A percentile compares a stretch with the other conserved stretches of the same genome.
phyloP scores from a whole-genome alignment of 2,329 filamentous ascomycete genomes.

The Sporothrix curviconia region DNA sequence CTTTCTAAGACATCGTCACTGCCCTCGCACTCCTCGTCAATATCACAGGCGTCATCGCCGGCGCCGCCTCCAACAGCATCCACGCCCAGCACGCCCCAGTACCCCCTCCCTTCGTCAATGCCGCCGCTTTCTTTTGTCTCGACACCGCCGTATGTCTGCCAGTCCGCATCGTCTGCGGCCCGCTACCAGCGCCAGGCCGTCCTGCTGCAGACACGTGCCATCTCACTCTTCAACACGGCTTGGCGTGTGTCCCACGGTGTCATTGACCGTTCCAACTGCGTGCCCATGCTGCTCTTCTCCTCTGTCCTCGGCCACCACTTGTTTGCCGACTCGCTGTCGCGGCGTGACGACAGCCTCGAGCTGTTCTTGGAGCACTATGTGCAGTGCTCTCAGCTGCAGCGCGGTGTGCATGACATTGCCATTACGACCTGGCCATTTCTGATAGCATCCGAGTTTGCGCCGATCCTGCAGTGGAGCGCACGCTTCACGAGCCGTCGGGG shows the following conservation, averaged over 20 bases:
- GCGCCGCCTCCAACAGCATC: not conserved
- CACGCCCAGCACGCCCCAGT: too few species aligned
- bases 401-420: slow-evolving; percentile 22
- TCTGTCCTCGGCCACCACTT: slow-evolving; percentile 29
- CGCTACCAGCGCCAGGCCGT: slow-evolving; percentile 23
- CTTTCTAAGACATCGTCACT: not conserved
- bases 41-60: not conserved
- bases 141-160: not conserved
- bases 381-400: slow-evolving; percentile 24
- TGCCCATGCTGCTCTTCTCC: slow-evolving; percentile 30
- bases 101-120: not conserved
- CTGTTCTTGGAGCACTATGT: slow-evolving; percentile 27
- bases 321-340: slow-evolving; percentile 28
- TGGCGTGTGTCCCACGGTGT: slow-evolving; percentile 18
- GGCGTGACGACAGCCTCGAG: slow-evolving; percentile 21
- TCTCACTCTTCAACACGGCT: slow-evolving; percentile 26
- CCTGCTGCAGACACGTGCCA: slow-evolving; percentile 28
- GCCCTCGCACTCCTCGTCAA: not conserved
- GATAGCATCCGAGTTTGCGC: slow-evolving; percentile 23
- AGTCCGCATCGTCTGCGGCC: not conserved
- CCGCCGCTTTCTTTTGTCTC: not conserved
- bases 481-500: slow-evolving; percentile 18
- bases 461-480: slow-evolving; percentile 21
- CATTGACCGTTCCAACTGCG: slow-evolving; percentile 26
- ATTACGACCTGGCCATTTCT: slow-evolving; percentile 24